Evolutionary conservation across 208 protist genomes (phyloP).

Genomic region (Leishmania gerbilli): DNA sequence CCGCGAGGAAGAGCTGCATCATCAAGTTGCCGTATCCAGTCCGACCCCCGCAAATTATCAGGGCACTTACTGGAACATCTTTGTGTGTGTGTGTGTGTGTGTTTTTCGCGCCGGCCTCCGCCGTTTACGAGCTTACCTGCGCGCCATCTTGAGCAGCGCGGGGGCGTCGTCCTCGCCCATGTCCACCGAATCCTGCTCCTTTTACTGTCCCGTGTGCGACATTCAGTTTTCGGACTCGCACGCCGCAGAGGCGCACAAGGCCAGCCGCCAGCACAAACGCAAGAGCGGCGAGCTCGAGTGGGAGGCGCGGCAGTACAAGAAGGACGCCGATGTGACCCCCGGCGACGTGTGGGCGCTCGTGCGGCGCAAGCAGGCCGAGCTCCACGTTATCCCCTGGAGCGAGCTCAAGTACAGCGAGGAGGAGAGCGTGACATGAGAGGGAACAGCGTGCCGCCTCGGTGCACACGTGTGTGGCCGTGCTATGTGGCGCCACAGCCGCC

Average conservation of each 20-base stretch:
- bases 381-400: constrained; percentile 50
- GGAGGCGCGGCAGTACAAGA: constrained; percentile 63
- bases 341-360: constrained; percentile 78
- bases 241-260: constrained; percentile 57
- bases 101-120: background rate
- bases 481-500: background rate
- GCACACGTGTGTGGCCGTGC: background rate
- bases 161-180: background rate
- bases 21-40: background rate
- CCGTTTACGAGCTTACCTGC: background rate
- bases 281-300: constrained; percentile 64
- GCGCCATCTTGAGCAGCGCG: background rate
- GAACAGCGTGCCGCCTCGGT: background rate
- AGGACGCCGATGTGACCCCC: constrained; percentile 64
- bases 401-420: constrained; percentile 37
- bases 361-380: constrained; percentile 56
- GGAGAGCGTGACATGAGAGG: background rate
- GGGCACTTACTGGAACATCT: background rate
- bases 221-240: constrained; percentile 65
- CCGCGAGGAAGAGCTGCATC: background rate
- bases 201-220: constrained; percentile 73
- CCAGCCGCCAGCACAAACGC: constrained; percentile 68
- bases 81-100: background rate
- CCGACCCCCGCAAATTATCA: background rate
- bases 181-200: constrained; percentile 10